These are phyloP conservation scores for Fusarium keratoplasticum DNA, from an alignment of 2,329 filamentous ascomycete genomes.

Conservation along the genomic window DNA sequence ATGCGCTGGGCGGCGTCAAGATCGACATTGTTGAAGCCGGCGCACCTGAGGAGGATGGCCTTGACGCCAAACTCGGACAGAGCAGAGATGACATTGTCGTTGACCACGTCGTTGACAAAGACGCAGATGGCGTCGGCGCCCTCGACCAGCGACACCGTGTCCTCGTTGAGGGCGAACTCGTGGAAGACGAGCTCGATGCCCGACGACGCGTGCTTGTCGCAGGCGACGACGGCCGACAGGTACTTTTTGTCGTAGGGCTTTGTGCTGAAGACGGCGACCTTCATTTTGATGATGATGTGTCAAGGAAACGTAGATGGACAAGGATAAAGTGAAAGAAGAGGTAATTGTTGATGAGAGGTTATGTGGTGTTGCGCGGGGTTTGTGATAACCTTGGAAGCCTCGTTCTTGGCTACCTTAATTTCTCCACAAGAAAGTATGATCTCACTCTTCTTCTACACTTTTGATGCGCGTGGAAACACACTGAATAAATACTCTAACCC, in stretches of 20 bases:
- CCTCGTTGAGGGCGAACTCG: conserved; percentile 65
- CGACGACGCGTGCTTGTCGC: conserved; percentile 45
- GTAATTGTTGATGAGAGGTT: not conserved
- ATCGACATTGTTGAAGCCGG: conserved; percentile 76
- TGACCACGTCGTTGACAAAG: conserved; percentile 74
- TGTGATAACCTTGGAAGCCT: conserved; percentile 27
- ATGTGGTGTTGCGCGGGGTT: conserved; percentile 28
- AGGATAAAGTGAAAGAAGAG: not conserved
- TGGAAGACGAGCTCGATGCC: conserved; percentile 66
- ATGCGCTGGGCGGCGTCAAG: conserved; percentile 65
- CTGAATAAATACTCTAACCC: not conserved
- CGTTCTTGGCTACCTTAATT: conserved; percentile 22
- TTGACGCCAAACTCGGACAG: conserved; percentile 64
- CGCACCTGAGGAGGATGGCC: conserved; percentile 73
- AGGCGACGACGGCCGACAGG: conserved; percentile 57
- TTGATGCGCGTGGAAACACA: not conserved
- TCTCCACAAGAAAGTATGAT: conserved; percentile 36
- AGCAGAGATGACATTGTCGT: conserved; percentile 61
- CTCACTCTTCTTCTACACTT: not conserved
- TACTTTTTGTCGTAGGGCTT: conserved; percentile 72
- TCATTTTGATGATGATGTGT: conserved; percentile 53
- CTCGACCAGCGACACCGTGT: conserved; percentile 66
- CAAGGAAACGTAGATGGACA: not conserved
- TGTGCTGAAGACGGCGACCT: conserved; percentile 72
- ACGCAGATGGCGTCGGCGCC: conserved; percentile 70